These are phyloP conservation scores for Aspergillus proliferans DNA, from an alignment of 2,329 filamentous ascomycete species.

Conservation along the genomic window DNA sequence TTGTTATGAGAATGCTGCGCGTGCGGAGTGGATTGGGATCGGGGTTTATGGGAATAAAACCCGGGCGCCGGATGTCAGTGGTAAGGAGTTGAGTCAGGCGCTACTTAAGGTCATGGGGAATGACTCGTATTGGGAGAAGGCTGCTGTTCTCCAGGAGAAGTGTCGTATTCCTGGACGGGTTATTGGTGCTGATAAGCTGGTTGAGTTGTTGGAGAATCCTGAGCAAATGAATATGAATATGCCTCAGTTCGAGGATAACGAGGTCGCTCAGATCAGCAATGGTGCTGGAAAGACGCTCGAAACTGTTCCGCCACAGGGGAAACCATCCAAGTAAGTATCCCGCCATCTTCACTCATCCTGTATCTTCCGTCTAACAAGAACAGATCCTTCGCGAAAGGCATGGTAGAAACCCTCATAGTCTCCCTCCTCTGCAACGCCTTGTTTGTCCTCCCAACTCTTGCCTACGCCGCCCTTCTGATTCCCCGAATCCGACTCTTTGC, in stretches of 20 bases:
- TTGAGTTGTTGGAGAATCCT: slow-evolving; percentile 11
- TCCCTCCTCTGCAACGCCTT: slow-evolving; percentile 13
- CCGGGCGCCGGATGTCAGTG: slow-evolving; percentile 26
- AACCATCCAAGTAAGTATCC: slow-evolving; percentile 7
- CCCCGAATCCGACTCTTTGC: slow-evolving; percentile 69
- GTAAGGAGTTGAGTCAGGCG: slow-evolving; percentile 20
- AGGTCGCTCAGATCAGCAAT: slow-evolving; percentile 11
- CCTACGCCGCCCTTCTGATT: slow-evolving; percentile 76
- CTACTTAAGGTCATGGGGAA: slow-evolving; percentile 20
- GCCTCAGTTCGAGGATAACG: slow-evolving; percentile 7
- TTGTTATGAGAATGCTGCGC: slow-evolving; percentile 38
- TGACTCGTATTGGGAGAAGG: slow-evolving; percentile 12
- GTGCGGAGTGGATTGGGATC: slow-evolving; percentile 37
- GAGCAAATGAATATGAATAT: slow-evolving; percentile 13
- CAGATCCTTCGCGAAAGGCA: slow-evolving; percentile 7
- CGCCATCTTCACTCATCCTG: too few species aligned
- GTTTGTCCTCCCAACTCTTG: slow-evolving; percentile 54
- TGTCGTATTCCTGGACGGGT: slow-evolving; percentile 15
- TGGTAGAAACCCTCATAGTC: slow-evolving; percentile 10
- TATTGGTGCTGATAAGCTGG: slow-evolving; percentile 14
- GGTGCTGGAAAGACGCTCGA: slow-evolving; percentile 6
- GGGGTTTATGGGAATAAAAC: slow-evolving; percentile 34
- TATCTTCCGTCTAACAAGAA: background rate
- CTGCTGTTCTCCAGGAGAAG: slow-evolving; percentile 9
- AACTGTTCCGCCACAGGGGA: slow-evolving; percentile 2